A percentile compares a stretch with the other conserved stretches of the same genome.
Evolutionary conservation across 2,329 filamentous ascomycete species (phyloP).

Genomic region (Raffaelea ambrosiae): DNA sequence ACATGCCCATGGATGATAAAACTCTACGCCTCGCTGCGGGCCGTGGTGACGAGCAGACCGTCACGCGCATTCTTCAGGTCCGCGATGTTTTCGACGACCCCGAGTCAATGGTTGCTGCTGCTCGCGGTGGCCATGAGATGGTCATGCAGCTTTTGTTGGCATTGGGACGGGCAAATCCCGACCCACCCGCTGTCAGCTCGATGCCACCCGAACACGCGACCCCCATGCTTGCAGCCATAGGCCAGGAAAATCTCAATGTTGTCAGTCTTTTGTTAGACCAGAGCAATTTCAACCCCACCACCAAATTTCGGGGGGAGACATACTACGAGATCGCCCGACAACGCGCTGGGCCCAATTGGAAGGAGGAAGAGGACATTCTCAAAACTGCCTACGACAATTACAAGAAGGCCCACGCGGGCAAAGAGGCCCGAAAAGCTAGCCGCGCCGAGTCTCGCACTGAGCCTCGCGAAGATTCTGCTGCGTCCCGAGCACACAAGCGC

Average conservation of each 20-base stretch:
- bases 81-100: constrained; percentile 61
- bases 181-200: constrained; percentile 57
- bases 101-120: constrained; percentile 82
- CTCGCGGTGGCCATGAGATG: constrained; percentile 82
- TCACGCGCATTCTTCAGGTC: constrained; percentile 52
- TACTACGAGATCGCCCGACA: constrained; percentile 84
- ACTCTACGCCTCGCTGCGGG: constrained; percentile 52
- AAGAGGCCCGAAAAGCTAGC: constrained; percentile 34
- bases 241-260: constrained; percentile 77
- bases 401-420: constrained; percentile 37
- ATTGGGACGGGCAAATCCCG: constrained; percentile 55
- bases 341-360: constrained; percentile 79
- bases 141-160: constrained; percentile 72
- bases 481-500: constrained; percentile 32
- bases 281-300: constrained; percentile 71
- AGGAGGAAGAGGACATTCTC: constrained; percentile 74
- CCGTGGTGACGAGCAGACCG: constrained; percentile 53
- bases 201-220: constrained; percentile 67
- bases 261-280: constrained; percentile 73
- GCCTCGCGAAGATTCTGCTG: constrained; percentile 24
- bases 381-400: constrained; percentile 66
- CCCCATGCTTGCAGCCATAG: constrained; percentile 89
- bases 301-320: constrained; percentile 64
- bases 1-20: constrained; percentile 55
- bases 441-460: constrained; percentile 35